These are phyloP conservation scores for Diaporthe capsici DNA, from an alignment of 2,329 filamentous ascomycete genomes.

Conservation along the genomic window DNA sequence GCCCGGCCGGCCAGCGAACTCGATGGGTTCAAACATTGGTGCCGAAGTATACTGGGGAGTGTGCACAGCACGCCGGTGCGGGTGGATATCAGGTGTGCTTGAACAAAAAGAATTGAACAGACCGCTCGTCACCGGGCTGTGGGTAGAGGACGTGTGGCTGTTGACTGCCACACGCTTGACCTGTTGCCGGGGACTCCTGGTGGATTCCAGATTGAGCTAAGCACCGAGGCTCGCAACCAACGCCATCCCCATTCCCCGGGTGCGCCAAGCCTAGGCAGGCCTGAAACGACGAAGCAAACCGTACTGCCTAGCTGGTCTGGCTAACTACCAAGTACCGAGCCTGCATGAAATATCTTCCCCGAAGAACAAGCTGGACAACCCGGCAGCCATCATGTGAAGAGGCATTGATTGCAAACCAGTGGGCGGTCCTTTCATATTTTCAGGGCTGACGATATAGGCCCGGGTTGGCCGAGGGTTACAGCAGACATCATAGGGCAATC, in stretches of 20 bases:
- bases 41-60: constrained; percentile 5
- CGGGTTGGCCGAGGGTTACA: not conserved
- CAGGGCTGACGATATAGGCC: not conserved
- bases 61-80: not conserved
- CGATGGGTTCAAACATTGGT: constrained; percentile 28
- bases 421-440: not conserved
- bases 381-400: not conserved
- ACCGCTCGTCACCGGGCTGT: not conserved
- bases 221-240: constrained; percentile 10
- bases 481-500: not conserved
- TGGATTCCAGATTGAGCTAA: not conserved
- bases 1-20: constrained; percentile 10
- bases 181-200: not conserved
- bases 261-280: constrained; percentile 8
- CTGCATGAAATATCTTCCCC: constrained; percentile 3
- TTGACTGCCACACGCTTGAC: not conserved
- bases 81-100: not conserved
- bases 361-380: not conserved
- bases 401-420: not conserved
- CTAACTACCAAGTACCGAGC: not conserved
- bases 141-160: not conserved
- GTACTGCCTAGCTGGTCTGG: not conserved
- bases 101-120: not conserved
- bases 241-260: constrained; percentile 14
- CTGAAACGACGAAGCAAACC: constrained; percentile 25